Conservation (phyloP, 1,284 basidiomycete genomes). For the Gymnopus androsaceus region DNA sequence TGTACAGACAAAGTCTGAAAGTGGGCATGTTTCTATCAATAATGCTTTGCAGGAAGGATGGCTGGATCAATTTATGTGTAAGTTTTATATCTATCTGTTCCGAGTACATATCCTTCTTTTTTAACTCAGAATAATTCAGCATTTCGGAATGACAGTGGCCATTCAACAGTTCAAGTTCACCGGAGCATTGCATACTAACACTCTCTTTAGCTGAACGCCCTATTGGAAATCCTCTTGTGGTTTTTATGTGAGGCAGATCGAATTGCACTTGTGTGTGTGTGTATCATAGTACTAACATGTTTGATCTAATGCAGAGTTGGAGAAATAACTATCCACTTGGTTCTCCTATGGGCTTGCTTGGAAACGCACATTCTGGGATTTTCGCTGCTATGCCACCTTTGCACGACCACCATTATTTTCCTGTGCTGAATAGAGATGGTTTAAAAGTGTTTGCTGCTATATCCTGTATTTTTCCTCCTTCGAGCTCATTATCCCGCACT, state of each 20-base stretch:
- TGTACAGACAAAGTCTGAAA: not conserved
- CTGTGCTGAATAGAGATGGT: constrained; percentile 3
- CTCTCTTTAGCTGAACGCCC: not conserved
- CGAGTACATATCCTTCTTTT: too few species aligned
- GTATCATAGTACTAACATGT: too few species aligned
- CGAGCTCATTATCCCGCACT: not conserved
- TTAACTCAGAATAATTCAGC: not conserved
- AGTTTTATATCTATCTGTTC: not conserved
- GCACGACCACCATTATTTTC: not conserved
- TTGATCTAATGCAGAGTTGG: not conserved
- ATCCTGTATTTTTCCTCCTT: not conserved
- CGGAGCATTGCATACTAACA: not conserved
- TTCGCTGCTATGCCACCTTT: not conserved
- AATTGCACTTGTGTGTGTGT: too few species aligned
- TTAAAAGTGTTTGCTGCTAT: not conserved
- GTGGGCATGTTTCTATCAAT: not conserved
- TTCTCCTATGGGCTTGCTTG: not conserved
- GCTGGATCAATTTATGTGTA: too few species aligned
- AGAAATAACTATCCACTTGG: not conserved
- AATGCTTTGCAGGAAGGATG: not conserved
- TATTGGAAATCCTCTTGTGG: not conserved
- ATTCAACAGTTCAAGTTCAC: too few species aligned
- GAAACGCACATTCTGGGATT: constrained; percentile 6
- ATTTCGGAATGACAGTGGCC: not conserved
- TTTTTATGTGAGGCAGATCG: not conserved